A percentile compares a stretch with the other conserved stretches of the same genome.
Conservation (phyloP, 768 basidiomycete species). For the Termitomyces sp. region DNA sequence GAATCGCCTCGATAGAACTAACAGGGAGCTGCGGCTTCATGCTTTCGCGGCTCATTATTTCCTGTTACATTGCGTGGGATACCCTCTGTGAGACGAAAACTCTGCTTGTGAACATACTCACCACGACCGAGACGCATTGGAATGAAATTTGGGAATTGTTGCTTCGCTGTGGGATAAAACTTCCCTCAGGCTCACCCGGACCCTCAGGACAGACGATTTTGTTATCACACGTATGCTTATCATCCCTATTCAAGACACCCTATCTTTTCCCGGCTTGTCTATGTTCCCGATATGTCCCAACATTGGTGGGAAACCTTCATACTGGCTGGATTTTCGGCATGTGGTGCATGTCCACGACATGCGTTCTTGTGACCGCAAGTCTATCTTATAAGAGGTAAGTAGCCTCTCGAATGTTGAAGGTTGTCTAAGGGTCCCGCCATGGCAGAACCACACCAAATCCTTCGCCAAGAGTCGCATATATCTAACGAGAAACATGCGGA, state of each 20-base stretch:
- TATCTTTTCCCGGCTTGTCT: neutral
- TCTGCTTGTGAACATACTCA: neutral
- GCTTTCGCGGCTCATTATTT: too few species aligned
- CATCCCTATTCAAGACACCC: neutral
- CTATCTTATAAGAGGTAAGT: neutral
- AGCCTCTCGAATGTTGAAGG: neutral
- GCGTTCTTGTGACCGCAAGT: conserved; percentile 4
- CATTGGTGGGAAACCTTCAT: conserved; percentile 4
- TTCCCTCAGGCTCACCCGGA: neutral
- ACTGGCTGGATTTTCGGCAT: conserved; percentile 1
- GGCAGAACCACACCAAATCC: conserved; percentile 22
- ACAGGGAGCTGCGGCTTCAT: neutral
- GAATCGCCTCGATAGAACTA: neutral
- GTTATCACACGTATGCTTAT: conserved; percentile 4
- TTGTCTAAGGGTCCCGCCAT: conserved; percentile 13
- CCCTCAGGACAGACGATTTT: neutral
- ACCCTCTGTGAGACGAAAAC: neutral
- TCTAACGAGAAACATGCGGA: conserved; percentile 22
- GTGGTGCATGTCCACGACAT: conserved; percentile 6
- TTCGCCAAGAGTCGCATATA: conserved; percentile 17
- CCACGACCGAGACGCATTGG: neutral
- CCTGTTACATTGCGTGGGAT: neutral
- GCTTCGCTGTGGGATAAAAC: neutral
- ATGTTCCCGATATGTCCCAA: neutral
- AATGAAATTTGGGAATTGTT: neutral